phyloP scores from a whole-genome alignment of 164 flowering plant species.

The Euptelea pleiosperma region DNA sequence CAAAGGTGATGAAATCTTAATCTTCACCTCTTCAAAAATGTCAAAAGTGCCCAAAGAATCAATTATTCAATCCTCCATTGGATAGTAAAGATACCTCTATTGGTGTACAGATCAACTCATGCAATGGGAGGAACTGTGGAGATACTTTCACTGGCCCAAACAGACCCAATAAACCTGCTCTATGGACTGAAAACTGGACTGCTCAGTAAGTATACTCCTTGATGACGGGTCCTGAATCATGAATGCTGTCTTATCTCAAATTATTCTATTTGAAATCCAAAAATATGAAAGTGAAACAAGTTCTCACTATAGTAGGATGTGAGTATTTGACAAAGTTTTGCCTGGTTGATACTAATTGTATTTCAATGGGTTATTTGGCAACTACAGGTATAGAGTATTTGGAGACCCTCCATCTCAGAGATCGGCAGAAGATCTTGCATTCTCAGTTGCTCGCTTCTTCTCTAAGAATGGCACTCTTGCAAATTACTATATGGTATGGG shows the following conservation, averaged over 20 bases:
- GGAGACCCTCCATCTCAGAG: slow-evolving; percentile 93
- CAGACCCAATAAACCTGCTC: slow-evolving; percentile 60
- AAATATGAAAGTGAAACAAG: no score
- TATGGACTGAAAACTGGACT: slow-evolving; percentile 99
- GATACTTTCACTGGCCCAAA: slow-evolving; percentile 91
- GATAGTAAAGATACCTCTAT: neutral
- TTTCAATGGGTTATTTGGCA: neutral
- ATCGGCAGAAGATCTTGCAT: slow-evolving; percentile 86
- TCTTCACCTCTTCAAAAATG: no score
- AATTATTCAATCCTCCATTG: neutral
- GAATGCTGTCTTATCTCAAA: no score
- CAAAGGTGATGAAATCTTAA: no score
- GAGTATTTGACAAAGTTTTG: no score
- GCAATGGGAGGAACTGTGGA: slow-evolving; percentile 96
- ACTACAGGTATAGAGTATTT: slow-evolving; percentile 67
- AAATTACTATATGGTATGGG: slow-evolving; percentile 83
- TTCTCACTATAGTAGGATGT: no score
- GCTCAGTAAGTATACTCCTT: slow-evolving; percentile 58
- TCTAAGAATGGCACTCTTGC: slow-evolving; percentile 69
- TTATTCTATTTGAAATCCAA: no score
- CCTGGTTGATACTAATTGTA: neutral
- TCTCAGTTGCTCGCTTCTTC: slow-evolving; percentile 74
- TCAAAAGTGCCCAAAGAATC: neutral
- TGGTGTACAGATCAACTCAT: slow-evolving; percentile 67
- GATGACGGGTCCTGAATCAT: neutral